phyloP scores from a whole-genome alignment of 2,329 filamentous ascomycete genomes.

The Pseudophaeomoniella oleicola region DNA sequence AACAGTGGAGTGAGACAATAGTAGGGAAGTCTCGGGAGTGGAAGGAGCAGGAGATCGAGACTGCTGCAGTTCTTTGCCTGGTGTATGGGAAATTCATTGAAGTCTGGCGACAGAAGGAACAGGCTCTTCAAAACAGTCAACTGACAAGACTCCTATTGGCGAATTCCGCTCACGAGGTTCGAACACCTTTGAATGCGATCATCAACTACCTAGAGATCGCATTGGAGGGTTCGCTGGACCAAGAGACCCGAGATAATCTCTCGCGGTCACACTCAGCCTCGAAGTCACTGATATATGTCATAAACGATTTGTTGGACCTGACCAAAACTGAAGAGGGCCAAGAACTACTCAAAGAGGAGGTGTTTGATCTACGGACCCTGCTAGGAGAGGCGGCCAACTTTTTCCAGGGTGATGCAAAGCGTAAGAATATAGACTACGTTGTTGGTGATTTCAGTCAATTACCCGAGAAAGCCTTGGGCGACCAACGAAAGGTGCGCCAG shows the following conservation, averaged over 20 bases:
- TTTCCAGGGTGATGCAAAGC: slow-evolving; percentile 57
- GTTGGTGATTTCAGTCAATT: slow-evolving; percentile 54
- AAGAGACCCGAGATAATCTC: slow-evolving; percentile 72
- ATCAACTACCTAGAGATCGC: slow-evolving; percentile 92
- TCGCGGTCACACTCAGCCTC: slow-evolving; percentile 78
- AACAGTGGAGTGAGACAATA: slow-evolving; percentile 67
- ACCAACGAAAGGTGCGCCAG: slow-evolving; percentile 67
- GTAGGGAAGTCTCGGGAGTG: slow-evolving; percentile 73
- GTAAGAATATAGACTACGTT: slow-evolving; percentile 60
- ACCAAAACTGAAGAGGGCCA: slow-evolving; percentile 79
- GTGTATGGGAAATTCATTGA: slow-evolving; percentile 87
- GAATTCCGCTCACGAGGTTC: slow-evolving; percentile 83
- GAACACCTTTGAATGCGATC: slow-evolving; percentile 81
- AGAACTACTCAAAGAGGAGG: slow-evolving; percentile 63
- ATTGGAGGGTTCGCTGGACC: slow-evolving; percentile 62
- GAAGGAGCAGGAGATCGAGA: slow-evolving; percentile 80
- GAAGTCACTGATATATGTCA: slow-evolving; percentile 84
- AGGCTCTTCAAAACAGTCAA: slow-evolving; percentile 65
- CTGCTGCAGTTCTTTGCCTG: slow-evolving; percentile 70
- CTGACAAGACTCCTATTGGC: slow-evolving; percentile 65
- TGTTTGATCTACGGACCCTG: slow-evolving; percentile 57
- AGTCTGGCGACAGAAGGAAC: slow-evolving; percentile 84
- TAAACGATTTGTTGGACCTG: slow-evolving; percentile 78
- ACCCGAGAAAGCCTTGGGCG: slow-evolving; percentile 59
- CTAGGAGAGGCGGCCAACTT: slow-evolving; percentile 64